phyloP scores from a whole-genome alignment of 169 alveolate species.

The Cyclospora cayetanensis region DNA sequence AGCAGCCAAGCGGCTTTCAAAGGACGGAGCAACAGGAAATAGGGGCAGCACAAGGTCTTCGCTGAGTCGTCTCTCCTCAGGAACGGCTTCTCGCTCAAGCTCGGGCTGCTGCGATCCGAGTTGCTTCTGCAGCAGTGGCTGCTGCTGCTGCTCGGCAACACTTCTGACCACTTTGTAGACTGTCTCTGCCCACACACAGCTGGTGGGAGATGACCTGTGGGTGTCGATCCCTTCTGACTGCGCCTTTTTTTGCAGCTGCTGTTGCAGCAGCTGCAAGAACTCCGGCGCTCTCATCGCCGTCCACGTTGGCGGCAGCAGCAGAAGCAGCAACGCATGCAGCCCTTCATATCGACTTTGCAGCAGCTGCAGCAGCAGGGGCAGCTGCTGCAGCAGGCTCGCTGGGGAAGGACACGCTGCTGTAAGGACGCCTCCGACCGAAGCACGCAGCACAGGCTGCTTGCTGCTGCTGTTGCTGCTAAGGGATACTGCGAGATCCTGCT shows the following conservation, averaged over 20 bases:
- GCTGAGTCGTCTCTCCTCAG: background rate
- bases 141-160: background rate
- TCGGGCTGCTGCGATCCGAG: slow-evolving; percentile 13
- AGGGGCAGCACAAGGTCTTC: slow-evolving; percentile 40
- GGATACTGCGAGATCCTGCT: background rate
- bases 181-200: background rate
- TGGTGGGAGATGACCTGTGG: background rate
- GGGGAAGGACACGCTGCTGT: slow-evolving; percentile 47
- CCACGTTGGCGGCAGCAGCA: slow-evolving; percentile 27
- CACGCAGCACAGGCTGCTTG: background rate
- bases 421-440: background rate
- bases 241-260: slow-evolving; percentile 31
- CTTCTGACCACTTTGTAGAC: slow-evolving; percentile 5
- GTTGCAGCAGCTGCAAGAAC: slow-evolving; percentile 53
- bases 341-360: background rate
- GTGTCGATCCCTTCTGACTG: background rate
- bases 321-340: slow-evolving; percentile 4
- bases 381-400: slow-evolving; percentile 45
- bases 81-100: background rate
- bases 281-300: background rate
- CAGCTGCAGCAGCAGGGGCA: slow-evolving; percentile 55
- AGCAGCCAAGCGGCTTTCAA: background rate
- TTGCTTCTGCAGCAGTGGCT: slow-evolving; percentile 27
- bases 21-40: slow-evolving; percentile 5
- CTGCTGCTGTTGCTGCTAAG: slow-evolving; percentile 25